Base-by-base conservation (phyloP, 768 basidiomycete species). In the Lactarius akahatsu region DNA sequence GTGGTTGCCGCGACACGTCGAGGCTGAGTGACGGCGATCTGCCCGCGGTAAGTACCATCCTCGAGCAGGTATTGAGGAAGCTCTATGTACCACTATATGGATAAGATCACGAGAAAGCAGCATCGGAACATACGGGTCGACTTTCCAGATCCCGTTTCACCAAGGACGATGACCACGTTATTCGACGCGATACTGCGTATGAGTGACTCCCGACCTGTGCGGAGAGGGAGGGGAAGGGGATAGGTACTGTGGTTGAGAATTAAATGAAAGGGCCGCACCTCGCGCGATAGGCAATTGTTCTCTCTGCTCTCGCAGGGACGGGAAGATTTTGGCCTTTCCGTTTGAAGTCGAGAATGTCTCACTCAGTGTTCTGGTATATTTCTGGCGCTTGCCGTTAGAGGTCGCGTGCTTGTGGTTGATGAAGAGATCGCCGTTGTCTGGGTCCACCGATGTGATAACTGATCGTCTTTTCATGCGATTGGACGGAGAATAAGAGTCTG, bases 101-200 rank as follows among this genome's bases (percentile, higher is more conserved):
- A 30, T 50, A 45, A 38, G 57, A 34, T 58, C 43, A 16, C 64
- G 40, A 61, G 57, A 62, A 40, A 30, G 59, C 1, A 23, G 34
- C 11, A 13, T 18, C 16, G 45, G 60, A 50, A 87, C 94, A 73
- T 77, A 96, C 96, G 96, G 58, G 97, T 99, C 0, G 96, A 96
- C 80, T 99, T 99, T 69, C 97, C 97, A 23, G 95, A 97, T 15
- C 97, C 97, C 0, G 97, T 98, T 78, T 99, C 97, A 45, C 96
- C 97, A 2, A 99, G 83, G 10, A 99, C 84, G 54, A 98, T 86
- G 1, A 89, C 91, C 8, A 94, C 89, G 74, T 94, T 90, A 80
- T 92, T 89, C 69, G 86, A 82, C 36, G 78, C 76, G 60, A 96
- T 87, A 75, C 88, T 88, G 64, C 85, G 81, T 34, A 94, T 77